These are phyloP conservation scores for Penicillium fimorum DNA, from an alignment of 495 filamentous ascomycete genomes.

Conservation along the genomic window DNA sequence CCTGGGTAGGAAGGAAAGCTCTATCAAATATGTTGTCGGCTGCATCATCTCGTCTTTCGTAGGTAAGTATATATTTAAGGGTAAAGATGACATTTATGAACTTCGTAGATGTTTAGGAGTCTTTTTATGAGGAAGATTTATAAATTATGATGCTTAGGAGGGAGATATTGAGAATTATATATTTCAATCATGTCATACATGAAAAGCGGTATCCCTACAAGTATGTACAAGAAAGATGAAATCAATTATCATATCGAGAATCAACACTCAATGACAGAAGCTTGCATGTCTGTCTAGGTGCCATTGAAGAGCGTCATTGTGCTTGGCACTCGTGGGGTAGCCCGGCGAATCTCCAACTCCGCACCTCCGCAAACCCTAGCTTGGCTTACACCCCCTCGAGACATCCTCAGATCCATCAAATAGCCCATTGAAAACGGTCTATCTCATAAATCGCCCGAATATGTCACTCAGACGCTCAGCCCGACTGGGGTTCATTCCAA, in stretches of 20 bases:
- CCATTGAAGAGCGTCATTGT: neutral
- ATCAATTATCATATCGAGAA: neutral
- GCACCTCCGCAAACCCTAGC: slow-evolving; percentile 4
- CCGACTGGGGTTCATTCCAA: slow-evolving; percentile 49
- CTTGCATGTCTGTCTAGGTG: neutral
- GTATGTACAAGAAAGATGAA: neutral
- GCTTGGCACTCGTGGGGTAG: slow-evolving; percentile 1
- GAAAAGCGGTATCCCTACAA: neutral
- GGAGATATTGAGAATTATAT: too few species aligned
- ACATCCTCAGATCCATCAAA: neutral
- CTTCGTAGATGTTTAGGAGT: too few species aligned
- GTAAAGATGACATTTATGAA: too few species aligned
- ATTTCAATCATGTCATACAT: neutral
- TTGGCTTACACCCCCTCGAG: neutral
- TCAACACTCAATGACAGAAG: neutral
- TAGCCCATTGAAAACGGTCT: neutral
- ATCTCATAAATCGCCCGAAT: slow-evolving; percentile 1
- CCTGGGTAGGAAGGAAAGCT: too few species aligned
- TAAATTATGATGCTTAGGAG: too few species aligned
- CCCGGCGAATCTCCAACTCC: neutral
- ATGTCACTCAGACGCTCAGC: slow-evolving; percentile 61
- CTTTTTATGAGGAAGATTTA: too few species aligned
- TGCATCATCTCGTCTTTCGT: too few species aligned
- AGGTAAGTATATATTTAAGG: too few species aligned
- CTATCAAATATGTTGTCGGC: too few species aligned